These are phyloP conservation scores for Chaetomium sp. DNA, from an alignment of 2,329 filamentous ascomycete genomes.

Conservation along the genomic window DNA sequence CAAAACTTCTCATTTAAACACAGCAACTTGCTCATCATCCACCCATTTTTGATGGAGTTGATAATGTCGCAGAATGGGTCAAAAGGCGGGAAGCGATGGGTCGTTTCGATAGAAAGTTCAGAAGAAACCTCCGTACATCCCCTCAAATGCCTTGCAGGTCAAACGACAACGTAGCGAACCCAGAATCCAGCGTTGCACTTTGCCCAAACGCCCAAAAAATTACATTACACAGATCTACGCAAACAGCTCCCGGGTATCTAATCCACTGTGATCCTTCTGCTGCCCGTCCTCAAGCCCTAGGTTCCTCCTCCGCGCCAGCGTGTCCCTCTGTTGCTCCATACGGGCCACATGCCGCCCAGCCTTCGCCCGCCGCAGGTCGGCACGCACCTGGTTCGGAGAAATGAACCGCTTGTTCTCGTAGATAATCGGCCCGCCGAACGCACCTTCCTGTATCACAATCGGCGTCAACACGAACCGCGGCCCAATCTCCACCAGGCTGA, in stretches of 20 bases:
- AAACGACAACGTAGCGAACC: too few species aligned
- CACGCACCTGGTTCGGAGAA: constrained; percentile 86
- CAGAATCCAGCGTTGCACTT: background rate
- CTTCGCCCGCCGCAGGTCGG: constrained; percentile 70
- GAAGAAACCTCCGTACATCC: too few species aligned
- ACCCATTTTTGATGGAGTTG: too few species aligned
- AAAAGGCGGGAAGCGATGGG: too few species aligned
- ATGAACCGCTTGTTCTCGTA: constrained; percentile 98
- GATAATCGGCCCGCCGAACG: constrained; percentile 91
- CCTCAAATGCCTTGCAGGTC: too few species aligned
- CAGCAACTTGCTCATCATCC: too few species aligned
- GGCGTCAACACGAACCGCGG: constrained; percentile 89
- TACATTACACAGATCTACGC: constrained; percentile 19
- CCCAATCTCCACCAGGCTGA: constrained; percentile 86
- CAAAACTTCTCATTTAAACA: too few species aligned
- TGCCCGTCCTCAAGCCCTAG: constrained; percentile 66
- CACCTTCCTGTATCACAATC: constrained; percentile 90
- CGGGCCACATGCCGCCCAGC: constrained; percentile 72
- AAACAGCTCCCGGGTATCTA: constrained; percentile 54
- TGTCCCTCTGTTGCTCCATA: constrained; percentile 66
- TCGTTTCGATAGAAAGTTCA: too few species aligned
- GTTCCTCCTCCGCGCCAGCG: constrained; percentile 65
- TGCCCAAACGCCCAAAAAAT: constrained; percentile 2
- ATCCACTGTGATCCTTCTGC: constrained; percentile 56
- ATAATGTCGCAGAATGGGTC: too few species aligned